Conservation (phyloP, 2,329 filamentous ascomycete species). For the Fusarium cyanostomum region DNA sequence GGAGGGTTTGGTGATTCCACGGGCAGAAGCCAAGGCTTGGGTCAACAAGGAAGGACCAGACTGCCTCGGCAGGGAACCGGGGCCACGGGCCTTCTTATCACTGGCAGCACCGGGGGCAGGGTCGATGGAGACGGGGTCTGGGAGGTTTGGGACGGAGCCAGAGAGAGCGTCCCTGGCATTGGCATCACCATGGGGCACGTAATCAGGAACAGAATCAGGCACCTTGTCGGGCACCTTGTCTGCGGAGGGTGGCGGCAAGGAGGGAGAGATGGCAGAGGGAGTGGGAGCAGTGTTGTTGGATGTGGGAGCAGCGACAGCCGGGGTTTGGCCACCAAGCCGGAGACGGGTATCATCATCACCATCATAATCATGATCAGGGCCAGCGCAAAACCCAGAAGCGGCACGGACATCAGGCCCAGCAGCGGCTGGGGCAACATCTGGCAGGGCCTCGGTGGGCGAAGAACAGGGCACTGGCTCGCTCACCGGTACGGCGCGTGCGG, state of each 20-base stretch:
- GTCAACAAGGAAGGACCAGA: constrained; percentile 65
- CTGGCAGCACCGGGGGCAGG: constrained; percentile 26
- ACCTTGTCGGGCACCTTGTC: constrained; percentile 39
- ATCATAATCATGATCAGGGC: constrained; percentile 39
- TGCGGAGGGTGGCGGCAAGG: constrained; percentile 35
- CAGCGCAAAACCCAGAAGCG: constrained; percentile 8
- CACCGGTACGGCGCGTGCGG: constrained; percentile 60
- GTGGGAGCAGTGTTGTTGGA: constrained; percentile 36
- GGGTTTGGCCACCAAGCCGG: constrained; percentile 22
- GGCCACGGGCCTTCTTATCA: constrained; percentile 59
- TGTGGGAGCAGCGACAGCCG: constrained; percentile 30
- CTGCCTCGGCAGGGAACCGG: constrained; percentile 52
- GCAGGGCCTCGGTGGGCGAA: constrained; percentile 17
- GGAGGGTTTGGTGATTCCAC: constrained; percentile 54
- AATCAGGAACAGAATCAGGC: constrained; percentile 40
- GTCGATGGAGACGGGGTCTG: constrained; percentile 21
- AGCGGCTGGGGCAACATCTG: constrained; percentile 29
- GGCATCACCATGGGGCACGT: constrained; percentile 37
- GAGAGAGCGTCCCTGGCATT: constrained; percentile 31
- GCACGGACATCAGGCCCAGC: constrained; percentile 3
- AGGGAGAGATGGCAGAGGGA: constrained; percentile 34
- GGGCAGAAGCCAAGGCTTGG: constrained; percentile 67
- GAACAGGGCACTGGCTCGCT: constrained; percentile 43
- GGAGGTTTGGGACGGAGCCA: constrained; percentile 8
- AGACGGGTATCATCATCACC: constrained; percentile 36